Conservation (phyloP, 164 flowering plant genomes). For the Cinnamomum micranthum region DNA sequence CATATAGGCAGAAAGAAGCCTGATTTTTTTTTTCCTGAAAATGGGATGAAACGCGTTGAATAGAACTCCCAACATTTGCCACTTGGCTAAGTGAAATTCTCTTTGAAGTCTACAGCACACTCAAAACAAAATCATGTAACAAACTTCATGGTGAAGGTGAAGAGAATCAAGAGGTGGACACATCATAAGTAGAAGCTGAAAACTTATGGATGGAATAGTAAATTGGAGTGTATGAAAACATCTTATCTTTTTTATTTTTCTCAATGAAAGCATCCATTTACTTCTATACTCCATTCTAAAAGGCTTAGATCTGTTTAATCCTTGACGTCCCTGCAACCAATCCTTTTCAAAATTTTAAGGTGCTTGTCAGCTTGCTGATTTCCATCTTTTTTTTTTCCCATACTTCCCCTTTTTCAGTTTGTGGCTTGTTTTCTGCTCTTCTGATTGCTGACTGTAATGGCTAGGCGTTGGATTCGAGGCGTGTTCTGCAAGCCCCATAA, state of each 20-base stretch:
- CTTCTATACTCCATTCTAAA: not conserved
- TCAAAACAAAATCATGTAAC: too few relatives aligned
- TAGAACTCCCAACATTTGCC: too few relatives aligned
- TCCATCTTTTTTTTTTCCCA: not conserved
- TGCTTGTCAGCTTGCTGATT: not conserved
- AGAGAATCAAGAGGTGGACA: too few relatives aligned
- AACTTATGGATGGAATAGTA: not conserved
- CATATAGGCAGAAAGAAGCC: too few relatives aligned
- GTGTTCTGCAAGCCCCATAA: not conserved
- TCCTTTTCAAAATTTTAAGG: not conserved
- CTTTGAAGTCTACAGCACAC: too few relatives aligned
- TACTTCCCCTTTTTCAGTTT: not conserved
- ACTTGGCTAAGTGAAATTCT: too few relatives aligned
- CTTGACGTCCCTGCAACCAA: not conserved
- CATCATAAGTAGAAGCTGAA: not conserved
- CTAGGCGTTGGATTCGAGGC: constrained; percentile 2
- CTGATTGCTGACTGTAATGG: not conserved
- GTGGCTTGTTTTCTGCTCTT: not conserved
- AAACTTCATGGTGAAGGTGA: too few relatives aligned
- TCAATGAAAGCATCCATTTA: not conserved
- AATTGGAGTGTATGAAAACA: not conserved
- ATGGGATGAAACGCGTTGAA: too few relatives aligned
- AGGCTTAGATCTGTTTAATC: not conserved
- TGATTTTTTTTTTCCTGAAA: too few relatives aligned
- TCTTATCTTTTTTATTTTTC: not conserved